Evolutionary conservation across 257 asterid genomes (phyloP), one percentile per base, ranked within the genome.

Genomic region (Gardenia jasminoides): DNA sequence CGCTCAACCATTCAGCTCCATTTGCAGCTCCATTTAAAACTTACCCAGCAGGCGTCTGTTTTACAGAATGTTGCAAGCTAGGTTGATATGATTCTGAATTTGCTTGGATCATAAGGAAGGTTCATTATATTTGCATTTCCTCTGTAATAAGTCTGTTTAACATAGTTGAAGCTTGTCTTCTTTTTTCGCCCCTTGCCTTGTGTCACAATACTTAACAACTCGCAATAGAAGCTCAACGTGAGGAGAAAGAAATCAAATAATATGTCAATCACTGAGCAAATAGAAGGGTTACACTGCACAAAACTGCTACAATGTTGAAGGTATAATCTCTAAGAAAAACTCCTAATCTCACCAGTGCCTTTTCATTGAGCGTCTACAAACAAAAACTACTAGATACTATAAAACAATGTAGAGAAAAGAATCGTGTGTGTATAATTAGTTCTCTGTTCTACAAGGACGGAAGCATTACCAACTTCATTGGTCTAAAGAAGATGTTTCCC

Each of bases 401-500:
- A 41, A 50, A 77, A 77, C 74, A 67, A 67, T 67, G 75, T 47
- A 59, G 66, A 58, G 44, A 69, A 69, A 58, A 71, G 58, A 69
- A 58, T 70, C 62, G 47, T 58, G 26, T 70, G 33, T 58, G n/a
- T 78, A 46, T 61, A 71, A 44, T 11, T 54, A 47, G 10, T 78
- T 52, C 26, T 28, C 64, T 24, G 67, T 52, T 22, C 39, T 56
- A 47, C 54, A 66, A 13, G 22, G 31, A 46, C 16, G 19, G 50
- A 72, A 31, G 47, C 52, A 52, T 47, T 62, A 50, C 41, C 56
- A 54, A 44, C 58, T 52, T 80, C 80, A 75, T 44, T 75, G 80
- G 52, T 83, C 79, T 62, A 71, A 62, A 39, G 82, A 52, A 65
- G 74, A 80, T 59, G 78, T 84, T 85, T 92, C 97, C 99, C 99